Percentiles rank a stretch among this genome's conserved stretches.
Evolutionary conservation across 176 grass and related monocot genomes (phyloP).

Genomic region (Paspalum notatum): DNA sequence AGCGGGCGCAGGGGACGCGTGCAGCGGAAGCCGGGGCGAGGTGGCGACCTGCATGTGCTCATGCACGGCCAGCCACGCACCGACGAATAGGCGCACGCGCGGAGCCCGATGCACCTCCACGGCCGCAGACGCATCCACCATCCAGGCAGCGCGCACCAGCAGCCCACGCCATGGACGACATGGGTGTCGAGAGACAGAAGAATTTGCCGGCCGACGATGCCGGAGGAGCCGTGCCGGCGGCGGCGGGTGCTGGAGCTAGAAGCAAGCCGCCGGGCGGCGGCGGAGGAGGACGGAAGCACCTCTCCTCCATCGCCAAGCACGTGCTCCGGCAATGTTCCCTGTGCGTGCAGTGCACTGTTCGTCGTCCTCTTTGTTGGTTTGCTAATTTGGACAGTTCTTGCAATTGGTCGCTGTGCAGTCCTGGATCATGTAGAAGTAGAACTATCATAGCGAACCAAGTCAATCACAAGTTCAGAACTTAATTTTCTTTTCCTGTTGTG

Average conservation of each 20-base stretch:
- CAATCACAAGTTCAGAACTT: background rate
- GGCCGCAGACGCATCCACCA: background rate
- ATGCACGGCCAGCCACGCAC: conserved; percentile 29
- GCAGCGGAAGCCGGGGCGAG: conserved; percentile 13
- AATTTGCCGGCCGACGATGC: background rate
- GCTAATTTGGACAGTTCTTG: background rate
- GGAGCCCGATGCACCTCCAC: background rate
- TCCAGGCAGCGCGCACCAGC: background rate
- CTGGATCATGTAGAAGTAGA: background rate
- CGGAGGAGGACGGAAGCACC: conserved; percentile 47
- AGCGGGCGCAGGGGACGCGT: conserved; percentile 39
- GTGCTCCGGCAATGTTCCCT: conserved; percentile 64
- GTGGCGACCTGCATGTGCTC: conserved; percentile 58
- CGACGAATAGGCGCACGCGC: background rate
- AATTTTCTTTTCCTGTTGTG: background rate
- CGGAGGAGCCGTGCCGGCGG: background rate
- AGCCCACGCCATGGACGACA: conserved; percentile 27
- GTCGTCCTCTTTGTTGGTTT: background rate
- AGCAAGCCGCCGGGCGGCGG: background rate
- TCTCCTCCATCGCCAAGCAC: conserved; percentile 81
- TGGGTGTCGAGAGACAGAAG: background rate
- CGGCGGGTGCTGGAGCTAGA: background rate
- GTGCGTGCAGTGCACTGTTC: conserved; percentile 45
- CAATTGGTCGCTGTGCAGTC: background rate
- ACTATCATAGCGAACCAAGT: background rate